Percentiles rank a stretch among this genome's conserved stretches.
phyloP scores from a whole-genome alignment of 495 filamentous ascomycete genomes.

The Cetradonia linearis region DNA sequence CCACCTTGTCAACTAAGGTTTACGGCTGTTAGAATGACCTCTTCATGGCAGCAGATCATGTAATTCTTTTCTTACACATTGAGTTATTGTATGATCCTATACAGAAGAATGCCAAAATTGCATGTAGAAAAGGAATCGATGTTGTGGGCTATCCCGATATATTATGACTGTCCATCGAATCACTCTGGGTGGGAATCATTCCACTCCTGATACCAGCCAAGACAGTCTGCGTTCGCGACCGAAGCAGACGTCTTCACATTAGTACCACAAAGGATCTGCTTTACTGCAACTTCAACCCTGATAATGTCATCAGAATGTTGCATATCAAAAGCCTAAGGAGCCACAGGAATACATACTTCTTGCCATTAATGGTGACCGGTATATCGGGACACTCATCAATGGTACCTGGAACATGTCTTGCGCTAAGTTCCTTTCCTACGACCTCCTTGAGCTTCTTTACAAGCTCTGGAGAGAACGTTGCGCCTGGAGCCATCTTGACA shows the following conservation, averaged over 20 bases:
- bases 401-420: slow-evolving; percentile 76
- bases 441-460: slow-evolving; percentile 47
- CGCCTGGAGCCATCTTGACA: slow-evolving; percentile 55
- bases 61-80: not conserved
- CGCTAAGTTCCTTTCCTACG: slow-evolving; percentile 65
- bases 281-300: slow-evolving; percentile 80
- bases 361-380: slow-evolving; percentile 81
- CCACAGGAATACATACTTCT: slow-evolving; percentile 49
- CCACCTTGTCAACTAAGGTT: too few relatives aligned
- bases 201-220: slow-evolving; percentile 80
- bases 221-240: slow-evolving; percentile 72
- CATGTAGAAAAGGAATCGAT: not conserved
- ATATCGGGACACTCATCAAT: slow-evolving; percentile 72
- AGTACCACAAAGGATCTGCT: slow-evolving; percentile 84
- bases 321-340: too few relatives aligned
- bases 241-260: slow-evolving; percentile 77
- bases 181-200: slow-evolving; percentile 44
- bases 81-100: not conserved
- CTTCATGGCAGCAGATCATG: too few relatives aligned
- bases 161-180: slow-evolving; percentile 38
- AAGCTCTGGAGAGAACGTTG: slow-evolving; percentile 41
- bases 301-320: slow-evolving; percentile 6
- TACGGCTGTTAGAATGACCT: too few relatives aligned
- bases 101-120: not conserved
- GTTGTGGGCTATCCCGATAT: too few relatives aligned